Percentiles rank a stretch among this genome's conserved stretches.
These are phyloP conservation scores for Larix kaempferi DNA, from an alignment of 75 land plant species.

Conservation along the genomic window DNA sequence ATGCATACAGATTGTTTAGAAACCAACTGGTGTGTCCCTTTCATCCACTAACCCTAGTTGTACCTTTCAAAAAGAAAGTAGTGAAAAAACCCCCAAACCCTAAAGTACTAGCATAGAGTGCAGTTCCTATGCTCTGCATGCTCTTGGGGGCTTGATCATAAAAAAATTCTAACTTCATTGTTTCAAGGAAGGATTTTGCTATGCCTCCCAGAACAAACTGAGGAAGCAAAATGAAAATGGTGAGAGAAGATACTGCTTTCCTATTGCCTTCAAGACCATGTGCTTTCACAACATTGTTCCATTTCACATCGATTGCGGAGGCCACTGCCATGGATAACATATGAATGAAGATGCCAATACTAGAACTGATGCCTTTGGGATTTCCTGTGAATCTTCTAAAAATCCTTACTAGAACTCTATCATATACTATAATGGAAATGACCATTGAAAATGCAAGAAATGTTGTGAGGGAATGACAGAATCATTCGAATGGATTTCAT, in stretches of 20 bases:
- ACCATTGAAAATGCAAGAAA: slow-evolving; percentile 58
- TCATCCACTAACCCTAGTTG: slow-evolving; percentile 25
- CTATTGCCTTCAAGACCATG: slow-evolving; percentile 23
- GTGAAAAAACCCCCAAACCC: slow-evolving; percentile 66
- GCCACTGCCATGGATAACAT: slow-evolving; percentile 39
- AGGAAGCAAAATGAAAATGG: slow-evolving; percentile 45
- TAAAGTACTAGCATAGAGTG: slow-evolving; percentile 30
- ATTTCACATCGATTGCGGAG: slow-evolving; percentile 21
- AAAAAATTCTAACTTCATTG: slow-evolving; percentile 69
- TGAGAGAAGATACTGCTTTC: slow-evolving; percentile 23
- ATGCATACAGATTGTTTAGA: slow-evolving; percentile 68
- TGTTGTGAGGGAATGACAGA: slow-evolving; percentile 46
- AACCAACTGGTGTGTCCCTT: slow-evolving; percentile 66
- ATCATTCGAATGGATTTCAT: too few relatives aligned
- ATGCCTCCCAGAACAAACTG: slow-evolving; percentile 36
- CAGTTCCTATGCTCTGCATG: slow-evolving; percentile 65
- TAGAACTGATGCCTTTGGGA: slow-evolving; percentile 48
- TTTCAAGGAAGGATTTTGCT: slow-evolving; percentile 43
- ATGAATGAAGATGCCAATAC: slow-evolving; percentile 40
- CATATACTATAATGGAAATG: slow-evolving; percentile 45
- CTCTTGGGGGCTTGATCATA: slow-evolving; percentile 79
- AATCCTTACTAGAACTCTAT: slow-evolving; percentile 27
- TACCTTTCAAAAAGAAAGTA: slow-evolving; percentile 50
- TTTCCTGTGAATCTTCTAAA: slow-evolving; percentile 34
- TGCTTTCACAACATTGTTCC: slow-evolving; percentile 24